Percentiles rank a stretch among this genome's conserved stretches.
Evolutionary conservation across 139 green algal genomes (phyloP).

Genomic region (Microglena sp.): DNA sequence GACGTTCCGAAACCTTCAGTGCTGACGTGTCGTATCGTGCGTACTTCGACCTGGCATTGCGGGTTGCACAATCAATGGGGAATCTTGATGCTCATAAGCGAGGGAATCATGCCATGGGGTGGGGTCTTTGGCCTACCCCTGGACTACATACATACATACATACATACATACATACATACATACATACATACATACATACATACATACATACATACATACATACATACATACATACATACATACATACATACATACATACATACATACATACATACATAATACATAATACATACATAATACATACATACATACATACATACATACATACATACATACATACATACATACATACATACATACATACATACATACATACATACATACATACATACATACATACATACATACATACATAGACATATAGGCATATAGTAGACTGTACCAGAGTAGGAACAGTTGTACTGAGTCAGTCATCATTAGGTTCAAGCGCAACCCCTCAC

Average conservation of each 20-base stretch:
- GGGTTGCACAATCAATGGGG: slow-evolving; percentile 34
- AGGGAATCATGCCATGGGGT: background rate
- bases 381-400: too few relatives aligned
- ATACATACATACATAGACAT: too few relatives aligned
- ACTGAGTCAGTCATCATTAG: too few relatives aligned
- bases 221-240: slow-evolving; percentile 1
- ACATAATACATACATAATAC: too few relatives aligned
- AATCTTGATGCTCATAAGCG: slow-evolving; percentile 1
- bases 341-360: background rate
- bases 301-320: slow-evolving; percentile 1
- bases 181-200: too few relatives aligned
- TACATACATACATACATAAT: slow-evolving; percentile 4
- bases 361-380: background rate
- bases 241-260: slow-evolving; percentile 4
- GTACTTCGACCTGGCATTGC: slow-evolving; percentile 25
- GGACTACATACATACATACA: too few relatives aligned
- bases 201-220: background rate
- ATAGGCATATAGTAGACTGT: too few relatives aligned
- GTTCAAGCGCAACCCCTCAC: too few relatives aligned
- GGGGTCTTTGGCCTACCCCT: too few relatives aligned
- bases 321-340: background rate
- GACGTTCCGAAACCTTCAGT: background rate
- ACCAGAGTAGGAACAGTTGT: too few relatives aligned
- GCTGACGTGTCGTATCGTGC: slow-evolving; percentile 16
- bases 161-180: too few relatives aligned